Conservation (phyloP, 2,329 filamentous ascomycete species). For the Alternaria sp. region DNA sequence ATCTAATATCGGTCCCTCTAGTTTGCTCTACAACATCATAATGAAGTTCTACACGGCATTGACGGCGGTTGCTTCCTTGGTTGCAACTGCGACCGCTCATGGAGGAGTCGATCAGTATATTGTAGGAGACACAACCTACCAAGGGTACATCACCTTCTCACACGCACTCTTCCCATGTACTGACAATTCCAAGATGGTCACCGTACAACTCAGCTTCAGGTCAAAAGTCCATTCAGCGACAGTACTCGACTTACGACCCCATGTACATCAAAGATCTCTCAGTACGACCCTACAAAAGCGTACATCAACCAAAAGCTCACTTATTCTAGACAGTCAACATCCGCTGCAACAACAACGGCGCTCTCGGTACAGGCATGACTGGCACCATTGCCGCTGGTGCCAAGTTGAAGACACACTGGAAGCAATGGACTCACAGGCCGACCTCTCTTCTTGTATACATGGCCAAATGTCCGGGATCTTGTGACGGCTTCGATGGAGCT, state of each 20-base stretch:
- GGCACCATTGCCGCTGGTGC: slow-evolving; percentile 57
- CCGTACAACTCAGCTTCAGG: slow-evolving; percentile 37
- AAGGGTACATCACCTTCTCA: slow-evolving; percentile 26
- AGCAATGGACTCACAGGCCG: slow-evolving; percentile 64
- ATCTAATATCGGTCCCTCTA: not conserved
- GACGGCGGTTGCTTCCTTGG: slow-evolving; percentile 25
- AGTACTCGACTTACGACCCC: slow-evolving; percentile 37
- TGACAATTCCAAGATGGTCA: slow-evolving; percentile 26
- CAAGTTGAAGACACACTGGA: slow-evolving; percentile 59
- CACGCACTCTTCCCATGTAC: not conserved
- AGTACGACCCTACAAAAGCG: slow-evolving; percentile 15
- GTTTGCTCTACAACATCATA: slow-evolving; percentile 1
- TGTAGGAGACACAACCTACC: slow-evolving; percentile 28
- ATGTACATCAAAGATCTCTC: slow-evolving; percentile 34
- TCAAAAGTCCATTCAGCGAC: slow-evolving; percentile 37
- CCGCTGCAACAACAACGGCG: slow-evolving; percentile 41
- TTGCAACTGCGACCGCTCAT: slow-evolving; percentile 31
- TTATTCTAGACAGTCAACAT: slow-evolving; percentile 32
- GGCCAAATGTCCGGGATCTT: slow-evolving; percentile 56
- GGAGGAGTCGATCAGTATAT: slow-evolving; percentile 38
- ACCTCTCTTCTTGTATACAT: slow-evolving; percentile 63
- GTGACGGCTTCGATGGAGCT: slow-evolving; percentile 58
- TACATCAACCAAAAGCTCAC: slow-evolving; percentile 1
- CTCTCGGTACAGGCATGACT: slow-evolving; percentile 42
- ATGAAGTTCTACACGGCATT: slow-evolving; percentile 33